Conservation (phyloP, 2,329 filamentous ascomycete genomes). For the Rosellinia necatrix region DNA sequence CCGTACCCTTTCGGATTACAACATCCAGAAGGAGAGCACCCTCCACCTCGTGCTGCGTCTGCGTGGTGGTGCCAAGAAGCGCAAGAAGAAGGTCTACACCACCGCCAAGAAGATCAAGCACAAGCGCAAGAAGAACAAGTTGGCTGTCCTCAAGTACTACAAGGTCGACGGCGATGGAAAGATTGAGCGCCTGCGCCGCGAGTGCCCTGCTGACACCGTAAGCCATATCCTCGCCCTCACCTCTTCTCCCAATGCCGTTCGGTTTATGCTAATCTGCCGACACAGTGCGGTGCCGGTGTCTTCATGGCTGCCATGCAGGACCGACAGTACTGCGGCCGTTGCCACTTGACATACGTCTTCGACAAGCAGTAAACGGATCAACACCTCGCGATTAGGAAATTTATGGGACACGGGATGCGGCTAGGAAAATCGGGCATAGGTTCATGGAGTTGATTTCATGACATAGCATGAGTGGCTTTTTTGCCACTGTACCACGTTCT, state of each 20-base stretch:
- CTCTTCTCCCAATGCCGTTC: background rate
- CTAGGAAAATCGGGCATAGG: conserved; percentile 27
- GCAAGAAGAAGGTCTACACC: conserved; percentile 99
- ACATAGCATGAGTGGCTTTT: conserved; percentile 16
- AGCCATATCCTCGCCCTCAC: conserved; percentile 45
- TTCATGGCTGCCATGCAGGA: conserved; percentile 99
- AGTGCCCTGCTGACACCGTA: conserved; percentile 92
- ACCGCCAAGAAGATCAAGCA: conserved; percentile 99
- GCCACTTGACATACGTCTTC: conserved; percentile 75
- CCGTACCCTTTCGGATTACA: conserved; percentile 99
- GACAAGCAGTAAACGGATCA: conserved; percentile 56
- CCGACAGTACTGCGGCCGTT: conserved; percentile 91
- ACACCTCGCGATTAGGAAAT: conserved; percentile 14
- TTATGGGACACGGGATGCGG: conserved; percentile 16
- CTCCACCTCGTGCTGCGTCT: conserved; percentile 98
- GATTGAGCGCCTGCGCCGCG: conserved; percentile 98
- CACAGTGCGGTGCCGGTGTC: conserved; percentile 96
- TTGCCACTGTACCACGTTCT: conserved; percentile 11
- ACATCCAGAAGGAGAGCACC: conserved; percentile 99
- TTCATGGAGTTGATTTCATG: conserved; percentile 22
- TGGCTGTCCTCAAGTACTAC: conserved; percentile 99
- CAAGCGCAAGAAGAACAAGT: conserved; percentile 99
- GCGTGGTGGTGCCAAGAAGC: conserved; percentile 98
- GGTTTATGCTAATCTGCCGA: conserved; percentile 41
- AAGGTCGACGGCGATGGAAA: conserved; percentile 99